A percentile compares a stretch with the other conserved stretches of the same genome.
phyloP scores from a whole-genome alignment of 106 monocot species.

The Platanthera zijinensis region DNA sequence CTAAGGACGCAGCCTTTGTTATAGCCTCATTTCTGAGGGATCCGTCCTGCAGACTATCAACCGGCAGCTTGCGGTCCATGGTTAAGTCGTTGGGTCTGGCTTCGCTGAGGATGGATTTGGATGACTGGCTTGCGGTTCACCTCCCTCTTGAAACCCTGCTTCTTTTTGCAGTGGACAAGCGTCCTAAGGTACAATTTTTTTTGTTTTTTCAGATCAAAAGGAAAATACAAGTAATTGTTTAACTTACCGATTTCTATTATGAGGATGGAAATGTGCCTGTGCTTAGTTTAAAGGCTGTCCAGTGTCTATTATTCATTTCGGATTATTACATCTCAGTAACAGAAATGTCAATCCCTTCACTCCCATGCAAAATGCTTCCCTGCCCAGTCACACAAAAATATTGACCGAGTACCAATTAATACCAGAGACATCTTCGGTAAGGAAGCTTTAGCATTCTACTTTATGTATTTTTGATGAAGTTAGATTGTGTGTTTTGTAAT shows the following conservation, averaged over 20 bases:
- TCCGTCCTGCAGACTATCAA: conserved; percentile 2
- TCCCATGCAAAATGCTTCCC: not conserved
- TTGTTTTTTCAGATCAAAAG: not conserved
- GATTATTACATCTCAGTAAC: not conserved
- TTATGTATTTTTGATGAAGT: not conserved
- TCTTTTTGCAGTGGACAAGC: conserved; percentile 44
- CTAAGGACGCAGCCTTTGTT: conserved; percentile 38
- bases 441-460: not conserved
- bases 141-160: conserved; percentile 50
- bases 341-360: not conserved
- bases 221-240: not conserved
- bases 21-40: conserved; percentile 13
- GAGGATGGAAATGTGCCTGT: not conserved
- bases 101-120: conserved; percentile 42
- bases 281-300: not conserved
- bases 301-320: not conserved
- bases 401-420: not conserved
- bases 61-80: conserved; percentile 59
- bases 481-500: not conserved
- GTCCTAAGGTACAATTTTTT: conserved; percentile 63
- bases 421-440: not conserved
- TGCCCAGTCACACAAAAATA: not conserved
- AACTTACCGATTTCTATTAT: not conserved
- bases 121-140: conserved; percentile 59
- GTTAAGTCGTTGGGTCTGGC: conserved; percentile 62